A percentile compares a stretch with the other conserved stretches of the same genome.
Conservation (phyloP, 2,329 filamentous ascomycete species). For the Alternaria arbusti region DNA sequence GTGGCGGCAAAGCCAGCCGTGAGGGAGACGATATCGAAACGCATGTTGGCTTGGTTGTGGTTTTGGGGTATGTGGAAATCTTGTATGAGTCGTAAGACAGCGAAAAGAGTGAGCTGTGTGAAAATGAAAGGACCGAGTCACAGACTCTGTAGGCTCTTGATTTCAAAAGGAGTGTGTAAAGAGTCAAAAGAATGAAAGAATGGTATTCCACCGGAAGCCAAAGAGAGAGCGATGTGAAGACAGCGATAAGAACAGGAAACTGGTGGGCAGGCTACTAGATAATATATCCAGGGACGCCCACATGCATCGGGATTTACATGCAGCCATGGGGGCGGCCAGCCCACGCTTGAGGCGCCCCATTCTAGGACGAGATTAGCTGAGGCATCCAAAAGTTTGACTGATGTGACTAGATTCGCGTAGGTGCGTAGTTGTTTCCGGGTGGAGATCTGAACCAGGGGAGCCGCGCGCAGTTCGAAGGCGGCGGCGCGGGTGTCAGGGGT, state of each 20-base stretch:
- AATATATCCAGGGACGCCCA: slow-evolving; percentile 29
- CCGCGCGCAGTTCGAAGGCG: slow-evolving; percentile 24
- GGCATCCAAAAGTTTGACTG: slow-evolving; percentile 13
- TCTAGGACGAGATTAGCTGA: slow-evolving; percentile 17
- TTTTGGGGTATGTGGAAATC: slow-evolving; percentile 10
- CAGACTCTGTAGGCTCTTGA: slow-evolving; percentile 32
- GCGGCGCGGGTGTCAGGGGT: slow-evolving; percentile 24
- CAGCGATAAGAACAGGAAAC: slow-evolving; percentile 27
- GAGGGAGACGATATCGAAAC: slow-evolving; percentile 33
- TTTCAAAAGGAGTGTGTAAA: slow-evolving; percentile 35
- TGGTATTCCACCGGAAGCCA: slow-evolving; percentile 39
- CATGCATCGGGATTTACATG: slow-evolving; percentile 22
- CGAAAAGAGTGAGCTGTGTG: slow-evolving; percentile 30
- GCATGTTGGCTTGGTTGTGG: slow-evolving; percentile 29
- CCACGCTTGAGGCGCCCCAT: slow-evolving; percentile 18
- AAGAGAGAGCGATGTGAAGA: slow-evolving; percentile 5
- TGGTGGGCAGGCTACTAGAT: slow-evolving; percentile 17
- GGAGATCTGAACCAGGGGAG: slow-evolving; percentile 25
- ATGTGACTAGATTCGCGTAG: slow-evolving; percentile 19
- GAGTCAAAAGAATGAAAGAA: slow-evolving; percentile 35
- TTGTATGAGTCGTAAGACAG: slow-evolving; percentile 13
- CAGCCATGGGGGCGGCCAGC: slow-evolving; percentile 18
- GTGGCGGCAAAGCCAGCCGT: slow-evolving; percentile 41
- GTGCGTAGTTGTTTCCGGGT: slow-evolving; percentile 18
- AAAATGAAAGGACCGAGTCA: slow-evolving; percentile 42